Base-by-base conservation (phyloP, 306 rosid genomes). In the Amphicarpaea edgeworthii region DNA sequence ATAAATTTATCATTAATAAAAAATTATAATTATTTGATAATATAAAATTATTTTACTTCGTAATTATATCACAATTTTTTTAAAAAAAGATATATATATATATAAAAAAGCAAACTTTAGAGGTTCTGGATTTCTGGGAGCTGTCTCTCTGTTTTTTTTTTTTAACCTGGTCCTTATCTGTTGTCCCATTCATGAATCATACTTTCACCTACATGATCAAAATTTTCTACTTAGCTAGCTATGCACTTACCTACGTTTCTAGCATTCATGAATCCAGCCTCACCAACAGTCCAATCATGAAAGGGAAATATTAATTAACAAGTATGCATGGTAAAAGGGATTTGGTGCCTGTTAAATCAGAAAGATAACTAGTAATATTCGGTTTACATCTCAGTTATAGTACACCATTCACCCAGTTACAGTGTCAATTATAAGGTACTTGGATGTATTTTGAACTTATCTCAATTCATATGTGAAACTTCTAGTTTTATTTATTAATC, bases 401-500 rank as follows among this genome's bases (percentile, higher is more conserved):
- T 61, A 68, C 88, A 63, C 77, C 74, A 82, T 70, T 85, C 88
- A 63, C 77, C 77, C 75, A 75, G 88, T 75, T 85, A 75, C 73
- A 58, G 55, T 64, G 84, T 85, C 88, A 85, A 85, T 82, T 85
- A 60, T 79, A 82, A 57, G 88, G 86, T 82, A 58, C 47, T 78
- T 68, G 1, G 41, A 77, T 60, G 58, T 68, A 46, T 74, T 81
- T 73, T 66, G 50, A 74, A 17, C 59, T 42, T 79, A 17, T 17
- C 50, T 79, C 45, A 26, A 10, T 53, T 41, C 12, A 24, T 15
- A 16, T 60, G 54, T 72, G 21, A 70, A 60, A 12, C 23, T 68
- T 19, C 12, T 51, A 55, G 45, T 59, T 38, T 73, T 23, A 43
- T 73, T 21, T 43, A 43, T 42, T 45, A 12, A 28, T 28, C 32